Evolutionary conservation across 208 protist genomes (phyloP).

Genomic region (Trypanosoma boissoni): DNA sequence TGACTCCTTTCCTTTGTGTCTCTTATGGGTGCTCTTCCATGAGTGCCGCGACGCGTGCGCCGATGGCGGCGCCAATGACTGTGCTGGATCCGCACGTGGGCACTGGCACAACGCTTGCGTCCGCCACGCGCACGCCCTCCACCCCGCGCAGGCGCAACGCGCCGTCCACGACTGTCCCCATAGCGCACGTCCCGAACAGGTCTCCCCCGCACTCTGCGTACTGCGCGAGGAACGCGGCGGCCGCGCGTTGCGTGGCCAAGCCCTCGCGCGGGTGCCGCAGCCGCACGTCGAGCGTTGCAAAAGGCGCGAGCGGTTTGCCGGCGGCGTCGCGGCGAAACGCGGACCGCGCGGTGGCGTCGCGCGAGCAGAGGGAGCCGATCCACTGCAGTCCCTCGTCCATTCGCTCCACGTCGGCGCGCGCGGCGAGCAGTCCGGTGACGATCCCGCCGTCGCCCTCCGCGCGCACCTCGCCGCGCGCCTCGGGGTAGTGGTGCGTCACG

Average conservation of each 20-base stretch:
- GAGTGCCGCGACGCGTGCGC: constrained; percentile 40
- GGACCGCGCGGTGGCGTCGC: constrained; percentile 33
- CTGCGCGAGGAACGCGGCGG: constrained; percentile 54
- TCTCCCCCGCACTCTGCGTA: constrained; percentile 37
- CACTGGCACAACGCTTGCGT: constrained; percentile 67
- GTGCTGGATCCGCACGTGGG: constrained; percentile 58
- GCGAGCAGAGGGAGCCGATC: constrained; percentile 53
- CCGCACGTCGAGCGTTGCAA: constrained; percentile 38
- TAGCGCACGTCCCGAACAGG: constrained; percentile 71
- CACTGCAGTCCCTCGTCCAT: constrained; percentile 80
- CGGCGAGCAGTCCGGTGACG: constrained; percentile 42
- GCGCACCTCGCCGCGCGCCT: constrained; percentile 48
- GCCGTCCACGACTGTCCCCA: constrained; percentile 59
- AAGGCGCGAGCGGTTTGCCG: constrained; percentile 37
- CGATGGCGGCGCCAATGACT: constrained; percentile 59
- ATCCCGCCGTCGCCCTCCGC: constrained; percentile 20
- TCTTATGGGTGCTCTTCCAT: constrained; percentile 9
- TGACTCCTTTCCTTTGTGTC: too few species aligned
- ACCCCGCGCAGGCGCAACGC: constrained; percentile 50
- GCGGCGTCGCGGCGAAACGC: constrained; percentile 40
- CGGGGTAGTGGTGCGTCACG: constrained; percentile 65
- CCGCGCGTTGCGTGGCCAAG: constrained; percentile 42
- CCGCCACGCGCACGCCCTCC: constrained; percentile 55
- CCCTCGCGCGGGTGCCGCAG: constrained; percentile 38
- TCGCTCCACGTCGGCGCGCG: constrained; percentile 47